Evolutionary conservation across 1,284 basidiomycete species (phyloP).

Genomic region (Heliocybe sulcata): DNA sequence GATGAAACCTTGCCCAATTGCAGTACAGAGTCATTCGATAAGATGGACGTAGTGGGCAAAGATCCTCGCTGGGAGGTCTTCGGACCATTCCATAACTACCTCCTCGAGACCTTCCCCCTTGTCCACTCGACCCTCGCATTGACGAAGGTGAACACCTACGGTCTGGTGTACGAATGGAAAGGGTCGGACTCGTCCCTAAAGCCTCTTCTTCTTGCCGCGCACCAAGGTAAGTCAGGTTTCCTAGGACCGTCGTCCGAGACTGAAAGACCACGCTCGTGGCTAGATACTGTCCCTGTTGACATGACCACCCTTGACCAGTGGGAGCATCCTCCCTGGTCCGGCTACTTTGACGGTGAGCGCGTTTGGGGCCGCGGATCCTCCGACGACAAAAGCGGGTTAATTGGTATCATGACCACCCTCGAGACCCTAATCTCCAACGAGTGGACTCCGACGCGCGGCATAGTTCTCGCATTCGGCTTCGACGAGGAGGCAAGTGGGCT

Average conservation of each 20-base stretch:
- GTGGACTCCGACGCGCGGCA: conserved; percentile 42
- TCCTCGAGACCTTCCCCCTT: conserved; percentile 31
- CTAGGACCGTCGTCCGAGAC: neutral
- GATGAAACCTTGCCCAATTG: neutral
- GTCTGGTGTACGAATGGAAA: conserved; percentile 55
- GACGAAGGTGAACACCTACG: conserved; percentile 58
- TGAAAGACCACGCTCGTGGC: neutral
- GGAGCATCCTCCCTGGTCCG: conserved; percentile 32
- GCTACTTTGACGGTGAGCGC: conserved; percentile 32
- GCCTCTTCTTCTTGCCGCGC: conserved; percentile 58
- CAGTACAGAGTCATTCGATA: conserved; percentile 32
- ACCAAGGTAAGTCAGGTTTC: conserved; percentile 41
- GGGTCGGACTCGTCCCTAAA: conserved; percentile 51
- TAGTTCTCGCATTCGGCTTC: conserved; percentile 63
- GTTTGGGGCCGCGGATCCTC: conserved; percentile 60
- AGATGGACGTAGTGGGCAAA: conserved; percentile 31
- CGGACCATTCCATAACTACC: conserved; percentile 32
- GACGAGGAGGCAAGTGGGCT: conserved; percentile 59
- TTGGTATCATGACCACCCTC: conserved; percentile 48
- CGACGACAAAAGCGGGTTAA: conserved; percentile 58
- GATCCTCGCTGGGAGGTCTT: conserved; percentile 40
- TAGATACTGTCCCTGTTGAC: conserved; percentile 54
- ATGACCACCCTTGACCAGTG: conserved; percentile 43
- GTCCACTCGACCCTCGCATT: conserved; percentile 41
- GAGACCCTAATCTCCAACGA: conserved; percentile 46